Conservation (phyloP, 176 grass and related monocot genomes). For the Aegilops longissima region DNA sequence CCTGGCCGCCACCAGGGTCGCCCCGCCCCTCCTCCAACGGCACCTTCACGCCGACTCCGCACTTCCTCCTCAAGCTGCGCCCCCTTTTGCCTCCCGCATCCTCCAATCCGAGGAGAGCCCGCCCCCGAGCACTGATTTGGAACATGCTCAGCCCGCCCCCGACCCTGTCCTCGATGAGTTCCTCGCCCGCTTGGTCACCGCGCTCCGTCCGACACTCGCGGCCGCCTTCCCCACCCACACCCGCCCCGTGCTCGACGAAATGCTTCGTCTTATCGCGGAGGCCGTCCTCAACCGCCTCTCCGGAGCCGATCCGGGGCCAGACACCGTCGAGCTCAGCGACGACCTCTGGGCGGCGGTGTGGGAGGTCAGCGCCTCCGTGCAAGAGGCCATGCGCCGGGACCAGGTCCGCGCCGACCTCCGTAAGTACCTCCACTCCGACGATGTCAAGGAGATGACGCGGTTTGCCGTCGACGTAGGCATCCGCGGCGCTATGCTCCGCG, state of each 20-base stretch:
- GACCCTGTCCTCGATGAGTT: slow-evolving; percentile 55
- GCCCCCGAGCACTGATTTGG: neutral
- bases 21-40: slow-evolving; percentile 13
- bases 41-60: slow-evolving; percentile 26
- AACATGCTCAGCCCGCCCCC: neutral
- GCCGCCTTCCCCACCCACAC: slow-evolving; percentile 55
- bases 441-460: slow-evolving; percentile 93
- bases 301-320: slow-evolving; percentile 3
- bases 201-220: slow-evolving; percentile 47
- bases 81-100: slow-evolving; percentile 52
- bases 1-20: slow-evolving; percentile 20
- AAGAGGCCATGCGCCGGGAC: slow-evolving; percentile 51
- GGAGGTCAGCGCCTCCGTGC: slow-evolving; percentile 64
- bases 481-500: slow-evolving; percentile 73
- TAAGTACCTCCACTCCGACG: slow-evolving; percentile 69
- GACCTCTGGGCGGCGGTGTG: slow-evolving; percentile 55
- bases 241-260: slow-evolving; percentile 64
- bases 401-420: slow-evolving; percentile 58
- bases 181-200: slow-evolving; percentile 50
- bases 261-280: slow-evolving; percentile 80
- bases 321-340: slow-evolving; percentile 51
- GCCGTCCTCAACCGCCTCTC: slow-evolving; percentile 54
- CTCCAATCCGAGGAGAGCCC: slow-evolving; percentile 46
- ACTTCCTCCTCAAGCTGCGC: slow-evolving; percentile 22
- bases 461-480: slow-evolving; percentile 84